Base-by-base conservation (phyloP, 2,329 filamentous ascomycete genomes). In the Talaromyces sp. region DNA sequence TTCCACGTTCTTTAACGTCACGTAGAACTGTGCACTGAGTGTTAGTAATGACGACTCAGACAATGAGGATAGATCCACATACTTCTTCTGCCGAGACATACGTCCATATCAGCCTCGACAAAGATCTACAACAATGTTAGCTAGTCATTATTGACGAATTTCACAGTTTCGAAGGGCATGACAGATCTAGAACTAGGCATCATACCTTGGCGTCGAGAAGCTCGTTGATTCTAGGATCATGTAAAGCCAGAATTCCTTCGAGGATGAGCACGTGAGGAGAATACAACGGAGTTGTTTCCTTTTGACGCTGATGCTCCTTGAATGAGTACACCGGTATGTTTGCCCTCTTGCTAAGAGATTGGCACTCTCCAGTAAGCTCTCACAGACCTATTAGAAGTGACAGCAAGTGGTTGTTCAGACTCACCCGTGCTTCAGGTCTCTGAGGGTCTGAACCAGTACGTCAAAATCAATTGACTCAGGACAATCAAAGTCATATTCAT, bases 241-340 rank as follows among this genome's bases (percentile, higher is more conserved):
- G 91, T 11, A 99, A 79, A 7, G 94, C 94, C 74, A 99, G 90
- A 31, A 99, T 99, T 19, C 94, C 94, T 78, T 99, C 94, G 13
- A 99, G 77, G 48, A 99, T 91, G 25, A 99, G 80, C 22, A 99
- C 94, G 73, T 96, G 94, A 1, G 94, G 94, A 4, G 94, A 97
- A 71, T 99, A 99, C 61, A 99, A 90, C 1, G 89, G 87, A 0
- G 89, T 95, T 0, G 91, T 96, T 63, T 89, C 81, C 10, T 87
- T 80, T 50, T 92, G 73, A 50, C 94, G 85, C 62, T 89, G 85
- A 74, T 99, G 94, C 70, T 96, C 89, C 64, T 90, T 84, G 73
- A 99, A 99, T 0, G 94, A 99, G 72, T 99, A 99, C 10, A 96
- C 81, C 0, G 94, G 94, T 57, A 99, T 91, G 65, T 97, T 91